phyloP scores from a whole-genome alignment of 208 protist species.

The Crithidia fasciculata region DNA sequence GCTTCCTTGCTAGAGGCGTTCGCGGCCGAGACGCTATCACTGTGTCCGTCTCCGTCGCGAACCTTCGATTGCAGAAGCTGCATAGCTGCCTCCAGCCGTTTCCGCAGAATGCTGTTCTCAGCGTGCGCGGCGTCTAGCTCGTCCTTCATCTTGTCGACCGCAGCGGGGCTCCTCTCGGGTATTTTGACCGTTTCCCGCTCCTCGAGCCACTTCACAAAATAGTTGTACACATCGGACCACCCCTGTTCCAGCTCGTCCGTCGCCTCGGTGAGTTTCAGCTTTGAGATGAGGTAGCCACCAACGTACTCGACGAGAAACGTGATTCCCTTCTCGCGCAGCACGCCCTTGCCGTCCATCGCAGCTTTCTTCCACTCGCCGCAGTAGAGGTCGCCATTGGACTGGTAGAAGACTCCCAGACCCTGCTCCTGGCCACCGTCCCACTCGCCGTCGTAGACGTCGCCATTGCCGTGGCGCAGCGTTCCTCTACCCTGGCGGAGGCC shows the following conservation, averaged over 20 bases:
- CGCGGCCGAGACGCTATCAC: background rate
- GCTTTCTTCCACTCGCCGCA: constrained; percentile 70
- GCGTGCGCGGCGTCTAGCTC: constrained; percentile 27
- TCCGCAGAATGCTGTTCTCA: constrained; percentile 36
- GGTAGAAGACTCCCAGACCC: constrained; percentile 53
- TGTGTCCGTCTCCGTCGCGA: background rate
- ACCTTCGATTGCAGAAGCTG: constrained; percentile 11
- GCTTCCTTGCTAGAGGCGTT: background rate
- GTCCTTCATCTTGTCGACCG: constrained; percentile 19
- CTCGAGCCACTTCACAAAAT: constrained; percentile 27
- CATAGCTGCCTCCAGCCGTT: constrained; percentile 35
- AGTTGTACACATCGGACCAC: constrained; percentile 25
- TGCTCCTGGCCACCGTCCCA: constrained; percentile 56
- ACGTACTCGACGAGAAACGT: constrained; percentile 61
- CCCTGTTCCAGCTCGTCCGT: constrained; percentile 25
- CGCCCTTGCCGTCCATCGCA: constrained; percentile 69
- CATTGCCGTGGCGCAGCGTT: constrained; percentile 47
- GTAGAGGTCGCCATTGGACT: constrained; percentile 65
- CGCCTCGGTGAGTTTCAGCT: constrained; percentile 19
- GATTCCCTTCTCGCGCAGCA: constrained; percentile 50
- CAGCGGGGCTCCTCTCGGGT: background rate
- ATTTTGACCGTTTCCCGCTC: constrained; percentile 6
- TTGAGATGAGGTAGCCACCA: constrained; percentile 57
- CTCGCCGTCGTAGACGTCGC: constrained; percentile 67
- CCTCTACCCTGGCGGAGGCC: constrained; percentile 54